Evolutionary conservation across 1,139 yeast genomes (phyloP), one percentile per base, ranked within the genome.

Genomic region (Hyphopichia wangnamkhiaoensis): DNA sequence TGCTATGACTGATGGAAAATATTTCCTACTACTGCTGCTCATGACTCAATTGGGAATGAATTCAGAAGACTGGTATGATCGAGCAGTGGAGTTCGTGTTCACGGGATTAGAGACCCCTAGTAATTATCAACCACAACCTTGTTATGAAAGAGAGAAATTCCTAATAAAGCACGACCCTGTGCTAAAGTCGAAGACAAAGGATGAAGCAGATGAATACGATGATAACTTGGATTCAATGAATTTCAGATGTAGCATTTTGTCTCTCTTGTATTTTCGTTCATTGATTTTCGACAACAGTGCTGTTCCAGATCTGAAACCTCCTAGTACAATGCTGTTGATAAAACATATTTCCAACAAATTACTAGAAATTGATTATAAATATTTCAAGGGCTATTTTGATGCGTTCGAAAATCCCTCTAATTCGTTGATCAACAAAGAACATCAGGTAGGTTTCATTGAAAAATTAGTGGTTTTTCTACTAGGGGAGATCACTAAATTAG

Each of bases 191-290:
- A 42, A 39, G 5, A 24, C 42, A 25, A 27, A 41, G 33, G 38
- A 34, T 2, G 18, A 17, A n/a, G 25, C 41, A 16, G n/a, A 35
- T 12, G 41, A 41, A 5, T 49, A 31, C 35, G 44, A 47, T 33
- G 68, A 63, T 40, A 62, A 58, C 38, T 33, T 50, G 40, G 58
- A 56, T 31, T 63, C 70, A 2, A 61, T 65, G 63, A 33, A 31
- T 9, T 43, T 63, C 5, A 52, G 75, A 15, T 56, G 50, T 35
- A 57, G 54, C 34, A 52, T 63, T 17, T 30, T 56, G 1, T 29
- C 43, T 16, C 40, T 55, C 13, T 48, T 57, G 0, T 65, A 56
- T 47, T 52, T 53, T 35, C 47, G 61, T 42, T 46, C 63, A 1
- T 40, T 59, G 12, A 48, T 49, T 31, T 50, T 50, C 34, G 23